These are phyloP conservation scores for Acanthamoeba castellanii DNA, from an alignment of 208 protist species.

Conservation along the genomic window DNA sequence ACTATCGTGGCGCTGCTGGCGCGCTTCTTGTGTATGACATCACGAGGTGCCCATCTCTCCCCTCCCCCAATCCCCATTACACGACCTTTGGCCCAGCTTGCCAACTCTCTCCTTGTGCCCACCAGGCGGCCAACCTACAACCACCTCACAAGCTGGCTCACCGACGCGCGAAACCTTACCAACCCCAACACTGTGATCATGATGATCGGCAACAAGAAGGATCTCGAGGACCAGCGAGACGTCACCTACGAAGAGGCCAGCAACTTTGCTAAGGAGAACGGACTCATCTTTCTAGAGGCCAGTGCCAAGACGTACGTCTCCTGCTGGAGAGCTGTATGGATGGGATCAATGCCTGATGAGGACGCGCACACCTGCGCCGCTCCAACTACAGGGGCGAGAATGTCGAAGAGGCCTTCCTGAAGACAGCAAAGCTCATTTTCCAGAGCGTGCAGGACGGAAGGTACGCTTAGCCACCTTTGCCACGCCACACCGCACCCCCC, in stretches of 20 bases:
- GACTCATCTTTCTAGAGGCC: conserved; percentile 94
- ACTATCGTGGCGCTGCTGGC: conserved; percentile 96
- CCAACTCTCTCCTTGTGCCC: neutral
- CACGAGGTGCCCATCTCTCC: conserved; percentile 83
- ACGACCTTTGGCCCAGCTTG: conserved; percentile 84
- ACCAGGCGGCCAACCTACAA: conserved; percentile 88
- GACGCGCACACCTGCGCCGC: neutral
- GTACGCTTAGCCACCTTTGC: neutral
- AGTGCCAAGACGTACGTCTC: conserved; percentile 90
- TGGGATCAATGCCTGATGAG: neutral
- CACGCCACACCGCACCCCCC: neutral
- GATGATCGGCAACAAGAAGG: conserved; percentile 96
- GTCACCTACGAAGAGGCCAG: conserved; percentile 97
- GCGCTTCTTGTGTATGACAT: conserved; percentile 97
- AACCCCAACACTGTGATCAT: conserved; percentile 93
- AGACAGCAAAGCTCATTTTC: conserved; percentile 89
- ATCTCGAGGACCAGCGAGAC: conserved; percentile 95
- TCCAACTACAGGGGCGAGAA: conserved; percentile 83
- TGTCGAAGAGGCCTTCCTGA: conserved; percentile 91
- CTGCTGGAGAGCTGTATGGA: neutral
- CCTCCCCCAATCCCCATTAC: conserved; percentile 88
- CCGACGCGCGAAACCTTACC: conserved; percentile 95
- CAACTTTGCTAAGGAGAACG: conserved; percentile 96
- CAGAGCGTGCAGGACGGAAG: conserved; percentile 89
- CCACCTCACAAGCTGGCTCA: conserved; percentile 95